These are phyloP conservation scores for Dalbergia cochinchinensis DNA, from an alignment of 306 rosid genomes.

Conservation along the genomic window DNA sequence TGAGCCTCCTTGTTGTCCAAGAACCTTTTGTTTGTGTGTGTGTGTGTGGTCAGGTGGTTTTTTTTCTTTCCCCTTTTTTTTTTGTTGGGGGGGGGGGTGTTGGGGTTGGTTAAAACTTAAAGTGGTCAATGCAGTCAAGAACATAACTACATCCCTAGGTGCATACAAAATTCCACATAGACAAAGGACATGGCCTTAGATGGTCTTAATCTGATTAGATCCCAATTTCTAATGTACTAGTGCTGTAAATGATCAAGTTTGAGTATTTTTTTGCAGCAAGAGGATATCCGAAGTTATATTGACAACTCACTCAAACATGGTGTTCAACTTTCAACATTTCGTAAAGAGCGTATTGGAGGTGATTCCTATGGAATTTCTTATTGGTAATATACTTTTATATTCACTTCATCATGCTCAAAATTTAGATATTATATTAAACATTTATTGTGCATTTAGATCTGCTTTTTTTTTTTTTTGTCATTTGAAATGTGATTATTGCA, in stretches of 20 bases:
- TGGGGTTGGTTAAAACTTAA: neutral
- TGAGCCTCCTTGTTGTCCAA: neutral
- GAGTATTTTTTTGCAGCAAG: constrained; percentile 85
- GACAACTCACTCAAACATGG: constrained; percentile 94
- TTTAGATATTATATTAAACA: constrained; percentile 34
- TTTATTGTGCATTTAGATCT: constrained; percentile 32
- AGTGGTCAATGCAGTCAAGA: neutral
- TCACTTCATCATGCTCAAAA: constrained; percentile 28
- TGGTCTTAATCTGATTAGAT: constrained; percentile 28
- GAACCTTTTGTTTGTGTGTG: neutral
- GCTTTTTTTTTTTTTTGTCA: constrained; percentile 34
- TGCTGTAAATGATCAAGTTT: constrained; percentile 45
- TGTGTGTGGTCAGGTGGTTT: no score
- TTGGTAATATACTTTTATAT: constrained; percentile 72
- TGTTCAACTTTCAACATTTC: constrained; percentile 82
- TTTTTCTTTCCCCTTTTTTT: neutral
- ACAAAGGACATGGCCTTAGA: constrained; percentile 30
- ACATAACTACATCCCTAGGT: constrained; percentile 19
- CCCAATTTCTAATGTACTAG: constrained; percentile 34
- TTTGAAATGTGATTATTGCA: constrained; percentile 58
- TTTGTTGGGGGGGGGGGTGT: no score
- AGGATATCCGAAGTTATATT: constrained; percentile 87
- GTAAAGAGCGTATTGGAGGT: constrained; percentile 98
- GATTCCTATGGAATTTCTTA: constrained; percentile 91
- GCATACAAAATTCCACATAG: constrained; percentile 29